phyloP scores from a whole-genome alignment of 495 filamentous ascomycete genomes.

The Oidiodendron maius region DNA sequence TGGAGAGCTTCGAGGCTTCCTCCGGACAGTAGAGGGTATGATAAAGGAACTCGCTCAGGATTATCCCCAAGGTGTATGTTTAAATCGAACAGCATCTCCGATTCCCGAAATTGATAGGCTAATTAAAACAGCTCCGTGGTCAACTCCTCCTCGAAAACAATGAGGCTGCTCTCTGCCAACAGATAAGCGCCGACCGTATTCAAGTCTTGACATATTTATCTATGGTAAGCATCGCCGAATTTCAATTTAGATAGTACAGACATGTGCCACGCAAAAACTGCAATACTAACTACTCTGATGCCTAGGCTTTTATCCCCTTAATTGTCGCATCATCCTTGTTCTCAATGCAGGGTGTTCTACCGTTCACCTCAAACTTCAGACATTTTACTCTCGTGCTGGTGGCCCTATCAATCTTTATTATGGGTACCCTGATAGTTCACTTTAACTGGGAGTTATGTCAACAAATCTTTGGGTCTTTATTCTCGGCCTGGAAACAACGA shows the following conservation, averaged over 20 bases:
- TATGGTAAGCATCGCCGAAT: background rate
- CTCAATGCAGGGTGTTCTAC: background rate
- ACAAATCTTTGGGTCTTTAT: no score
- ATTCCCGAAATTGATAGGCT: background rate
- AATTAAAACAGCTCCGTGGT: background rate
- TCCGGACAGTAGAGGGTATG: background rate
- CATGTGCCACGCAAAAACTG: no score
- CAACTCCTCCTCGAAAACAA: background rate
- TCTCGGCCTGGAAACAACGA: no score
- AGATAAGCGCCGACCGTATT: slow-evolving; percentile 1
- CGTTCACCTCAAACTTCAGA: background rate
- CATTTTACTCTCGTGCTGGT: background rate
- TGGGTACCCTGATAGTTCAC: background rate
- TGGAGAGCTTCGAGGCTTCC: background rate
- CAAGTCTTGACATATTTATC: slow-evolving; percentile 3
- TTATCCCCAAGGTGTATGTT: slow-evolving; percentile 7
- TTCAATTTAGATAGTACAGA: background rate
- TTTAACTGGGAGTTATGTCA: background rate
- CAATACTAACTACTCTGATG: background rate
- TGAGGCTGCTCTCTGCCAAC: slow-evolving; percentile 1
- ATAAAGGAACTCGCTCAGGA: background rate
- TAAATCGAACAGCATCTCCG: background rate
- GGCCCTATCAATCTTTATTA: background rate
- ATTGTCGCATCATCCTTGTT: background rate
- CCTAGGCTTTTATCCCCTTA: slow-evolving; percentile 1